Conservation (phyloP, 108 stramenopile species). For the Discostella pseudostelligera region DNA sequence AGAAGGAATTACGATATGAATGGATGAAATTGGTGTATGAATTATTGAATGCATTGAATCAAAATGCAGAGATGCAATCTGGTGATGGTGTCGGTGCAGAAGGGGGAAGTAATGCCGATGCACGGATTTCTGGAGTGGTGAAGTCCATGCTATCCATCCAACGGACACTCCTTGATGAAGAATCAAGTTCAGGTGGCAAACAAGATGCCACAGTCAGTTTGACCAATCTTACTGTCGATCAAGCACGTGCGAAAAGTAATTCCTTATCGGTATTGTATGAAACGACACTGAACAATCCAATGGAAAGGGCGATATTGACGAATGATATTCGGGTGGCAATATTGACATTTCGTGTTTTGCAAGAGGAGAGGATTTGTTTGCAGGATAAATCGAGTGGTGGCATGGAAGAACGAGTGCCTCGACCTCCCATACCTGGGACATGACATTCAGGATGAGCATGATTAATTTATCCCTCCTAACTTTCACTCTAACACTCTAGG, state of each 20-base stretch:
- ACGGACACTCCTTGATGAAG: slow-evolving; percentile 7
- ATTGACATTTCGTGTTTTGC: slow-evolving; percentile 58
- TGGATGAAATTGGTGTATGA: slow-evolving; percentile 76
- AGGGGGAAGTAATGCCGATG: neutral
- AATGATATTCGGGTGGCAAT: slow-evolving; percentile 69
- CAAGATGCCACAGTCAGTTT: slow-evolving; percentile 22
- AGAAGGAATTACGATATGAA: slow-evolving; percentile 57
- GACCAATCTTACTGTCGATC: slow-evolving; percentile 36
- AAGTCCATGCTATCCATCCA: slow-evolving; percentile 12
- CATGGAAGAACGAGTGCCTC: slow-evolving; percentile 14
- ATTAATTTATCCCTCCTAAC: neutral
- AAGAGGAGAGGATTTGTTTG: slow-evolving; percentile 49
- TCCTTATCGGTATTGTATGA: slow-evolving; percentile 15
- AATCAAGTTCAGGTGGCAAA: slow-evolving; percentile 25
- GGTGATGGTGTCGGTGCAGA: neutral
- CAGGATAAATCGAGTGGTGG: slow-evolving; percentile 1
- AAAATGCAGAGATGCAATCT: neutral
- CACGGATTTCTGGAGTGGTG: slow-evolving; percentile 12
- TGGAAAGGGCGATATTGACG: slow-evolving; percentile 64
- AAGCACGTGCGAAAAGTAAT: slow-evolving; percentile 11
- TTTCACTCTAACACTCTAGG: no score
- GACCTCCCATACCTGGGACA: slow-evolving; percentile 44
- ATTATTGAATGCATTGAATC: slow-evolving; percentile 36
- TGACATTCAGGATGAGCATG: neutral
- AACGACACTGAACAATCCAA: slow-evolving; percentile 23